Conservation (phyloP, 2,329 filamentous ascomycete species). For the Ophiostoma ulmi region DNA sequence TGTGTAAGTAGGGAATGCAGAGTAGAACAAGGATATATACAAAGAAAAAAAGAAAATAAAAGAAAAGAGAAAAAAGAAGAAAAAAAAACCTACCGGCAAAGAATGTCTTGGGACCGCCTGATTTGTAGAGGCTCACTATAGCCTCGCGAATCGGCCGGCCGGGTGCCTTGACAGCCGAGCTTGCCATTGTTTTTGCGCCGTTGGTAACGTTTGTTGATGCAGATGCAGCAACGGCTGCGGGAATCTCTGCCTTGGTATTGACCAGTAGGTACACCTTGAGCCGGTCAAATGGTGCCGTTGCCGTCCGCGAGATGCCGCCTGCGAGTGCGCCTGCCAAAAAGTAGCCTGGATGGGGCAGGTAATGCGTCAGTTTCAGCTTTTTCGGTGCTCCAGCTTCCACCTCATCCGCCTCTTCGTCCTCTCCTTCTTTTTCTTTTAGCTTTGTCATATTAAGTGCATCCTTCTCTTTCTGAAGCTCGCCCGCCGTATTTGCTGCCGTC, state of each 20-base stretch:
- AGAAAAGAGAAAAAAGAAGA: conserved; percentile 11
- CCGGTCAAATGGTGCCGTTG: conserved; percentile 91
- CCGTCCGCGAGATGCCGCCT: conserved; percentile 89
- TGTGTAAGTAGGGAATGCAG: conserved; percentile 1
- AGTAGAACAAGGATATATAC: not conserved
- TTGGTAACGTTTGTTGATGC: conserved; percentile 50
- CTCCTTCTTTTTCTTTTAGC: not conserved
- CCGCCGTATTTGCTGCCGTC: no score
- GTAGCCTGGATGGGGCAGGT: conserved; percentile 89
- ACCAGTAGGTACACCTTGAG: conserved; percentile 97
- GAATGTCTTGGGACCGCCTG: conserved; percentile 80
- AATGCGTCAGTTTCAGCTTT: conserved; percentile 49
- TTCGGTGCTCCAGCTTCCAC: not conserved
- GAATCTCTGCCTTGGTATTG: conserved; percentile 58
- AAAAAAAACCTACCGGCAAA: conserved; percentile 68
- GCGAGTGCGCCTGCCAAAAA: conserved; percentile 93
- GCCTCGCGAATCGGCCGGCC: conserved; percentile 67
- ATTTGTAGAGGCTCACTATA: conserved; percentile 71
- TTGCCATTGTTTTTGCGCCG: not conserved
- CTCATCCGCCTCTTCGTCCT: not conserved
- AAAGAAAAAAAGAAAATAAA: not conserved
- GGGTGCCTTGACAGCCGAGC: conserved; percentile 42
- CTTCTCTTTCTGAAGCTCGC: not conserved
- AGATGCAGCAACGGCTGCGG: conserved; percentile 26
- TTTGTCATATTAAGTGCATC: not conserved